phyloP scores from a whole-genome alignment of 768 basidiomycete genomes.

The Gelatoporia subvermispora region DNA sequence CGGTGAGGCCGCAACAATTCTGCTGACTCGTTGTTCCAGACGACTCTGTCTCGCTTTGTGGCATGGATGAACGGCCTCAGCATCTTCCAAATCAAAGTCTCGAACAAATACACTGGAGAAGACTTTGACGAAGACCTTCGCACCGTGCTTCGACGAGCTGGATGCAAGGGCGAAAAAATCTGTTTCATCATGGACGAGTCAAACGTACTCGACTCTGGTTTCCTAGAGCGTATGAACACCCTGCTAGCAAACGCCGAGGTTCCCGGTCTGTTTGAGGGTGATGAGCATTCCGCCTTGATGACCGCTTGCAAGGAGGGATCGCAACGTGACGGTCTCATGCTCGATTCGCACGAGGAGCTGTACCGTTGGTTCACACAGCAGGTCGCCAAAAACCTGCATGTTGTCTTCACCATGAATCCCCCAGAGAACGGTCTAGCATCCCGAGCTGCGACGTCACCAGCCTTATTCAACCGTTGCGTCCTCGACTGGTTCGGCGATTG shows the following conservation, averaged over 20 bases:
- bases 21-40: slow-evolving; percentile 45
- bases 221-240: slow-evolving; percentile 99
- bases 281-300: slow-evolving; percentile 96
- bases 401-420: slow-evolving; percentile 99
- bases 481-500: slow-evolving; percentile 99
- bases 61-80: slow-evolving; percentile 99
- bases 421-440: slow-evolving; percentile 94
- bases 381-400: slow-evolving; percentile 95
- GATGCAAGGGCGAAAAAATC: slow-evolving; percentile 98
- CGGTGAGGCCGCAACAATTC: too few relatives aligned
- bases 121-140: slow-evolving; percentile 98
- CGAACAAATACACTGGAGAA: slow-evolving; percentile 97
- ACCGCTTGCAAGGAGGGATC: slow-evolving; percentile 99
- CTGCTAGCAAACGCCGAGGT: slow-evolving; percentile 99
- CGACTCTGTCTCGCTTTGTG: slow-evolving; percentile 94
- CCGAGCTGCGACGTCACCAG: slow-evolving; percentile 94
- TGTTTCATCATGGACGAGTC: slow-evolving; percentile 99
- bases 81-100: slow-evolving; percentile 99
- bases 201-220: slow-evolving; percentile 97
- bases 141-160: slow-evolving; percentile 88
- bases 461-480: slow-evolving; percentile 98
- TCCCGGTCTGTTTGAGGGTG: slow-evolving; percentile 99
- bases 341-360: slow-evolving; percentile 95
- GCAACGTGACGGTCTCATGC: slow-evolving; percentile 96
- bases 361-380: slow-evolving; percentile 99